Evolutionary conservation across 805 yeast genomes (phyloP), one percentile per base, ranked within the genome.

Genomic region (Deakozyma indianensis): DNA sequence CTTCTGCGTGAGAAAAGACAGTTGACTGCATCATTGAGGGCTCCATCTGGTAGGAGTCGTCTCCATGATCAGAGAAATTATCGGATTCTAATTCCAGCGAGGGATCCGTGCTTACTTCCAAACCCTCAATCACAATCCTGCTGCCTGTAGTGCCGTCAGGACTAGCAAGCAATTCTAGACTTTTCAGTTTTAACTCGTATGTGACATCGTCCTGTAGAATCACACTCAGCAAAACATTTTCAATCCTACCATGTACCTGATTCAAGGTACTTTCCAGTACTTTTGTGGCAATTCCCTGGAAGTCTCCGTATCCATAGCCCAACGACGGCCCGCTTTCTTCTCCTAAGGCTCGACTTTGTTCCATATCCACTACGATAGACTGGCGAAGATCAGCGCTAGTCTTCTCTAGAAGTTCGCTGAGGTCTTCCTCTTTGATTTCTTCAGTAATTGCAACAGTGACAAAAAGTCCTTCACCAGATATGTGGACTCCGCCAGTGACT

Each of bases 401-500:
- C 53, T 78, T 81, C 0, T 83, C 78, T 47, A 83, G 60, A 47
- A 78, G 75, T 47, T 75, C 75, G 47, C 53, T 61, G 58, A 50
- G 15, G 49, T 57, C 63, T 52, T 50, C 58, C 56, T 44, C 63
- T 51, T 22, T 56, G 21, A 35, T 64, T 21, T 60, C 62, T 29
- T 57, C 53, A 18, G 59, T 49, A 49, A 59, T 63, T 1, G 75
- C 68, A 23, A 71, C 56, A 0, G 71, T 68, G n/a, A 78, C 53
- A 9, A 71, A 71, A 2, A 85, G 62, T 3, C 78, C 80, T 3
- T 60, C 59, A 4, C 80, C 80, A 22, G 71, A 74, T 2, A 85
- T 65, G 42, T 67, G 70, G 21, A 85, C 79, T 3, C 94, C 94
- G 21, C 80, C 86, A 45, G 77, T 72, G 32, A 83, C 75, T 1